Evolutionary conservation across 148 eudicot species (phyloP).

Genomic region (Vaccinium corymbosum): DNA sequence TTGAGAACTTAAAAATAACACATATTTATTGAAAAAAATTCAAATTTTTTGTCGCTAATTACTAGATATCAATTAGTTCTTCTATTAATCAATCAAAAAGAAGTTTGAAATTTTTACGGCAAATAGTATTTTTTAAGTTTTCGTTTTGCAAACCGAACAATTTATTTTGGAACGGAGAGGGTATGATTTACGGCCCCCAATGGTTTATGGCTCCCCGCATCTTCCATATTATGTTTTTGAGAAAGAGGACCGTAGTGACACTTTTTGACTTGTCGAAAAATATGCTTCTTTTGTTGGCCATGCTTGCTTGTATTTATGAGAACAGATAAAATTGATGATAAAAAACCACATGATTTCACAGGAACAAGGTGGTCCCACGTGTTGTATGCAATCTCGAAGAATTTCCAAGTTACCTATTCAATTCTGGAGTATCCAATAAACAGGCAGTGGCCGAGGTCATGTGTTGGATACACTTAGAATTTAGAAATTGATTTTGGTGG

Average conservation of each 20-base stretch:
- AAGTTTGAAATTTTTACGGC: too few relatives aligned
- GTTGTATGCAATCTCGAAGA: background rate
- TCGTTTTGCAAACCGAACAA: too few relatives aligned
- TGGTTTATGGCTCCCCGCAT: background rate
- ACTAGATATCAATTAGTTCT: too few relatives aligned
- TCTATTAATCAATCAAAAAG: too few relatives aligned
- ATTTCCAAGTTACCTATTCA: background rate
- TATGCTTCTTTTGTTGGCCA: slow-evolving; percentile 11
- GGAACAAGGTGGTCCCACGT: slow-evolving; percentile 5
- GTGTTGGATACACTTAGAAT: background rate
- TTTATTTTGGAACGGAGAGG: too few relatives aligned
- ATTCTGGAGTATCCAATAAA: background rate
- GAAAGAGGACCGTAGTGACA: background rate
- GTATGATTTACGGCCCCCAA: too few relatives aligned
- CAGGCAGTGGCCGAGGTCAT: background rate
- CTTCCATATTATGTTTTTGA: background rate
- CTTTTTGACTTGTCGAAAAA: background rate
- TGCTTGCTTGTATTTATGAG: slow-evolving; percentile 10
- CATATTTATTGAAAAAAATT: too few relatives aligned
- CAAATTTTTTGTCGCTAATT: too few relatives aligned
- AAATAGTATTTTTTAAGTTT: too few relatives aligned
- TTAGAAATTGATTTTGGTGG: background rate
- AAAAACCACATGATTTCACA: background rate
- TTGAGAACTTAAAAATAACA: too few relatives aligned
- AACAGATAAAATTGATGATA: background rate